These are phyloP conservation scores for Suhomyces guaymorum DNA, from an alignment of 1,139 yeast species.

Conservation along the genomic window DNA sequence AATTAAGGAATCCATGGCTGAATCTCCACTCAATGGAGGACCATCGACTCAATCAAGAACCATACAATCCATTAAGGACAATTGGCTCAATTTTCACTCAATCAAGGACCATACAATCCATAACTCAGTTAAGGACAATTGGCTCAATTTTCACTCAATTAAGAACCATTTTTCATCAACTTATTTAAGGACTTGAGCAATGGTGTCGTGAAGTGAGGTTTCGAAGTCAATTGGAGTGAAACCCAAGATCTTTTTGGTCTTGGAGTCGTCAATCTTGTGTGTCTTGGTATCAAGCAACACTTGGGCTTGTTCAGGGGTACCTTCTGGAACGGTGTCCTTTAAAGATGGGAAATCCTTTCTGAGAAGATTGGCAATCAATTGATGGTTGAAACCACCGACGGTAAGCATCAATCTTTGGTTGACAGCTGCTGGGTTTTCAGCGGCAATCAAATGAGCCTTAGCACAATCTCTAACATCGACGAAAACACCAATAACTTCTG, in stretches of 20 bases:
- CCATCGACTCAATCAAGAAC: too few species aligned
- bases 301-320: slow-evolving; percentile 14
- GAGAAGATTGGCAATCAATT: slow-evolving; percentile 19
- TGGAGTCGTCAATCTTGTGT: slow-evolving; percentile 4
- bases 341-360: slow-evolving; percentile 27
- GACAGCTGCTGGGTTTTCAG: slow-evolving; percentile 13
- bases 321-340: slow-evolving; percentile 27
- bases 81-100: too few species aligned
- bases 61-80: too few species aligned
- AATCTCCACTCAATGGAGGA: too few species aligned
- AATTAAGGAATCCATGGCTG: too few species aligned
- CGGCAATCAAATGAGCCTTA: slow-evolving; percentile 16
- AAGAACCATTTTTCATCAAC: neutral
- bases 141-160: too few species aligned
- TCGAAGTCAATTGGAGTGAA: slow-evolving; percentile 4
- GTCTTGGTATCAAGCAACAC: too few species aligned
- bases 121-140: too few species aligned
- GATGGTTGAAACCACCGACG: slow-evolving; percentile 19
- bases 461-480: slow-evolving; percentile 28
- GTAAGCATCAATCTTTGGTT: slow-evolving; percentile 15
- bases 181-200: neutral
- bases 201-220: slow-evolving; percentile 1
- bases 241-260: slow-evolving; percentile 11
- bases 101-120: too few species aligned
- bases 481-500: neutral